These are phyloP conservation scores for Solanum hybrid DNA, from an alignment of 305 asterid species.

Conservation along the genomic window DNA sequence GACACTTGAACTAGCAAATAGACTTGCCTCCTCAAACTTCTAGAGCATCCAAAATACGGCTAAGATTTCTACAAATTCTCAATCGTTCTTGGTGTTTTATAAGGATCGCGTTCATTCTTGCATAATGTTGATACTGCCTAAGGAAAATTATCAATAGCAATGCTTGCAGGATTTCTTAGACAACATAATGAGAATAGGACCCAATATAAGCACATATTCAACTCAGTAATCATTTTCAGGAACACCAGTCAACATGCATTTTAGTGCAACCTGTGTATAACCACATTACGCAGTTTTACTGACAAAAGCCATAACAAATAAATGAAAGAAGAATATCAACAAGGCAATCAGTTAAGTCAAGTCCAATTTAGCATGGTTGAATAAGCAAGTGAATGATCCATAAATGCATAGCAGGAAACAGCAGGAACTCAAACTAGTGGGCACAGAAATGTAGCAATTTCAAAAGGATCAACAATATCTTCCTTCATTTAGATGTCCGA, in stretches of 20 bases:
- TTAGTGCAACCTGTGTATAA: neutral
- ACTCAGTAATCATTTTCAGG: neutral
- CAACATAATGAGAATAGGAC: neutral
- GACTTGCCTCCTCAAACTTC: neutral
- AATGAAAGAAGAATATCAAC: neutral
- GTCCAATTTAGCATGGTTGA: neutral
- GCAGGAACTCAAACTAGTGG: neutral
- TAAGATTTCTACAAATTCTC: neutral
- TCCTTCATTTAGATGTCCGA: neutral
- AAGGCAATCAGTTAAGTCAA: neutral
- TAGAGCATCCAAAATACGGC: neutral
- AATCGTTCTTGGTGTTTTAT: neutral
- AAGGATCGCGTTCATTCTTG: neutral
- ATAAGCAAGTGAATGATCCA: neutral
- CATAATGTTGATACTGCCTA: neutral
- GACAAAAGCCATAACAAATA: neutral
- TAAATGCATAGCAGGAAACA: neutral
- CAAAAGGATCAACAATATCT: neutral
- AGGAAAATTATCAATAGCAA: neutral
- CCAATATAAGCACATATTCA: neutral
- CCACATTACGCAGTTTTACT: neutral
- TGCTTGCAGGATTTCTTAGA: neutral
- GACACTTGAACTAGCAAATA: neutral
- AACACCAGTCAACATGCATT: neutral
- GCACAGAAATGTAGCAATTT: neutral